Base-by-base conservation (phyloP, 106 monocot genomes). In the Narthecium ossifragum region DNA sequence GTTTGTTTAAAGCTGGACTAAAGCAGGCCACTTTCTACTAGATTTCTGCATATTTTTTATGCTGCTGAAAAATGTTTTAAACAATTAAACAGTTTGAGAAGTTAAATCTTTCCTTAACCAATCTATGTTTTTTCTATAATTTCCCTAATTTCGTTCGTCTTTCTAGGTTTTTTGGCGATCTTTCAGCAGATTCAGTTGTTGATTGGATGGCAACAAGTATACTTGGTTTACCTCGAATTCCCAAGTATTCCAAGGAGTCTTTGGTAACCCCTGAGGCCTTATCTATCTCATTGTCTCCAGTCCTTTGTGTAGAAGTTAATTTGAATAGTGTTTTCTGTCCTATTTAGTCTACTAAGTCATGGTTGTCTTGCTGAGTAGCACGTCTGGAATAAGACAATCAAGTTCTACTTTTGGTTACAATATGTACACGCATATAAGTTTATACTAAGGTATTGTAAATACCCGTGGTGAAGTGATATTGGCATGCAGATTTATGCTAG, bases 151-250 rank as follows among this genome's bases (percentile, higher is more conserved):
- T 18, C 4, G 28, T 55, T 48, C 43, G 22, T 50, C 26, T 58
- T 52, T 26, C 18, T 64, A 91, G 91, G 64, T 98, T 91, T 47
- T 50, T 73, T 60, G 98, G 91, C 53, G 87, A 87, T 51, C 80
- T 84, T 18, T 71, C 87, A 14, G 79, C 79, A 13, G 84, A 98
- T 82, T 70, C 84, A 60, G 61, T 98, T 65, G 70, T 91, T 79
- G 98, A 98, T 70, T 98, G 98, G 98, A 70, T 85, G 57, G 81
- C 84, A 58, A 84, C 90, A 53, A 51, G 51, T 70, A 57, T 98
- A 56, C 84, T 98, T 68, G 78, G 73, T 53, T 78, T 88, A 53
- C 98, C 98, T 72, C 91, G 79, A 28, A 91, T 98, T 57, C 66
- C 75, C 59, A 91, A 98, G 59, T 85, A 84, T 65, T 81, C 91